These are phyloP conservation scores for Endocladia muricata DNA, from an alignment of 31 red algal species.

Conservation along the genomic window DNA sequence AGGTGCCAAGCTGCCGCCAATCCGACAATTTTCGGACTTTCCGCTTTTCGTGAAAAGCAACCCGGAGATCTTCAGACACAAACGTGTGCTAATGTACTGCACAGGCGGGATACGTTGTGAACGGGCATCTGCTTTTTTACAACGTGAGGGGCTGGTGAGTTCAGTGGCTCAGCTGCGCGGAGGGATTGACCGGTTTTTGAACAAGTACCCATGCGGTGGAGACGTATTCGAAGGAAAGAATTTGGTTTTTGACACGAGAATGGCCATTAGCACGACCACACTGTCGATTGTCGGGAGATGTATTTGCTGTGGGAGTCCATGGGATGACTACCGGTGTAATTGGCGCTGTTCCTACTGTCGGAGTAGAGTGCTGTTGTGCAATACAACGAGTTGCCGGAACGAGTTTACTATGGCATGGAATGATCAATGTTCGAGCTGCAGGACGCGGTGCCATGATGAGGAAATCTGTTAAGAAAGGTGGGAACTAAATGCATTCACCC, in stretches of 20 bases:
- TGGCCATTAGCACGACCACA: conserved; percentile 13
- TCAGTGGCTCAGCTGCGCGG: conserved; percentile 47
- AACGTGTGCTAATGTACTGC: conserved; percentile 65
- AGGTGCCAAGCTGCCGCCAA: conserved; percentile 34
- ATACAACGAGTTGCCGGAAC: background rate
- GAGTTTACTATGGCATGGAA: background rate
- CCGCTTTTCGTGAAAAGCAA: conserved; percentile 29
- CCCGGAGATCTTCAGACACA: conserved; percentile 26
- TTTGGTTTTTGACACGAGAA: conserved; percentile 65
- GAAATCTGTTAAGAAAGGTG: background rate
- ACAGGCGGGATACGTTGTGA: conserved; percentile 69
- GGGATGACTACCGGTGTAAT: conserved; percentile 60
- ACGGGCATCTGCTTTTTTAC: conserved; percentile 40
- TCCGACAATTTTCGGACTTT: conserved; percentile 70
- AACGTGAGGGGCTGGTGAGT: conserved; percentile 2
- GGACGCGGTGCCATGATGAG: background rate
- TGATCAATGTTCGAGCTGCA: background rate
- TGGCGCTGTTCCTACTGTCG: conserved; percentile 39
- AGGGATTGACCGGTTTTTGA: conserved; percentile 59
- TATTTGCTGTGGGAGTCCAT: conserved; percentile 18
- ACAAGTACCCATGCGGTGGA: conserved; percentile 52
- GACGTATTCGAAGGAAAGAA: conserved; percentile 62
- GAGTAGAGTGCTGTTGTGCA: conserved; percentile 30
- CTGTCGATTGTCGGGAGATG: conserved; percentile 37
- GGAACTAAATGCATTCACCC: no score